Evolutionary conservation across 2,329 filamentous ascomycete species (phyloP), one percentile per base, ranked within the genome.

Genomic region (Alternaria sp.): DNA sequence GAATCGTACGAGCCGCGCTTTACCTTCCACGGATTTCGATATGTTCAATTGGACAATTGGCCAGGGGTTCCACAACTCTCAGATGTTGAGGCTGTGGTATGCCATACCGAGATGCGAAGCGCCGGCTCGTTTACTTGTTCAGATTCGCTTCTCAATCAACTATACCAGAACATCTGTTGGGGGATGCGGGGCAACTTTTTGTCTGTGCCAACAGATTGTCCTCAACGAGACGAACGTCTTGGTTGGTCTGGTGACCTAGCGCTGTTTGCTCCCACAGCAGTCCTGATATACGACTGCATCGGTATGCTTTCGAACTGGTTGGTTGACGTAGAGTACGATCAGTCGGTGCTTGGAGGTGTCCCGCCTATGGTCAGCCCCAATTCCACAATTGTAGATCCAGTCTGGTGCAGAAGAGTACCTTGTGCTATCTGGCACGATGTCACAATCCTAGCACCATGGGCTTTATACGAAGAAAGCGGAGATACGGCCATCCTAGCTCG

Each of bases 151-250:
- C 58, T 87, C 26, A 87, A 86, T 23, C 74, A 82, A 41, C 77
- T 88, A 1, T 81, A 86, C 60, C 48, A 78, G 1, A 88, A 88
- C 50, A 78, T 83, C 0, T 67, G 74, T 31, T 87, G 85, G 85
- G 80, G 80, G 2, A 86, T 86, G 81, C 78, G 80, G 24, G 84
- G 84, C 0, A 88, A 87, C 61, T 87, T 88, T 62, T 28, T 62
- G 3, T 54, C 49, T 0, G 37, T 62, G 0, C 60, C 54, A 2
- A 62, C 56, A 5, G 60, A 88, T 64, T 86, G 84, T 61, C 84
- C 84, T 0, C 82, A 86, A 82, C 51, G 58, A 3, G 83, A 86
- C 52, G 84, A 86, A 68, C 77, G 83, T 0, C 71, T 86, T 3
- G 81, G 82, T 28, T 84, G 84, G 85, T 83, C 81, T 0, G 81